Evolutionary conservation across 305 asterid species (phyloP).

Genomic region (Fraxinus platypoda): DNA sequence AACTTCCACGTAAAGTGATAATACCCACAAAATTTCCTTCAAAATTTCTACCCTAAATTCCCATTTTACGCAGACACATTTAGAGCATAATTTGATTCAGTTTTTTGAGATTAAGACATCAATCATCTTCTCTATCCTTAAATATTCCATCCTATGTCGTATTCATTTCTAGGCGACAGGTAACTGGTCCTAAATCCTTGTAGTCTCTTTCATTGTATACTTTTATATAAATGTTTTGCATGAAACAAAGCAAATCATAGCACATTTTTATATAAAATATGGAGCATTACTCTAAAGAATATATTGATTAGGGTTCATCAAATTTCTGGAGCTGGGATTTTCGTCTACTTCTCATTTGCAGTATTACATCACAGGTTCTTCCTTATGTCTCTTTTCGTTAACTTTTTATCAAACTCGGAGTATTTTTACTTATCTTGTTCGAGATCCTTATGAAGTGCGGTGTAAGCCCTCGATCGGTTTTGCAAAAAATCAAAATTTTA

Average conservation of each 20-base stretch:
- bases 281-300: constrained; percentile 9
- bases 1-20: constrained; percentile 59
- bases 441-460: too few species aligned
- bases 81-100: constrained; percentile 37
- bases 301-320: not conserved
- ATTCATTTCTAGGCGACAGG: constrained; percentile 31
- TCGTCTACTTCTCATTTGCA: not conserved
- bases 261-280: not conserved
- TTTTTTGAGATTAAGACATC: constrained; percentile 33
- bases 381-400: not conserved
- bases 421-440: not conserved
- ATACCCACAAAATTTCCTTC: not conserved
- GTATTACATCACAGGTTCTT: not conserved
- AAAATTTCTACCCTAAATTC: constrained; percentile 14
- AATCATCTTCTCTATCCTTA: constrained; percentile 27
- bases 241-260: constrained; percentile 2
- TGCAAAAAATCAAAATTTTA: too few species aligned
- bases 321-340: not conserved
- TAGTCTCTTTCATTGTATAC: constrained; percentile 15
- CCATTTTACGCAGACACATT: constrained; percentile 32
- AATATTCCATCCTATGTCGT: constrained; percentile 29
- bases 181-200: constrained; percentile 30
- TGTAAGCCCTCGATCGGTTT: too few species aligned
- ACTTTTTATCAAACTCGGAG: not conserved
- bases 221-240: constrained; percentile 18